Evolutionary conservation across 192 early-diverging fungal species (phyloP), one percentile per base, ranked within the genome.

Genomic region (Backusella australiensis): DNA sequence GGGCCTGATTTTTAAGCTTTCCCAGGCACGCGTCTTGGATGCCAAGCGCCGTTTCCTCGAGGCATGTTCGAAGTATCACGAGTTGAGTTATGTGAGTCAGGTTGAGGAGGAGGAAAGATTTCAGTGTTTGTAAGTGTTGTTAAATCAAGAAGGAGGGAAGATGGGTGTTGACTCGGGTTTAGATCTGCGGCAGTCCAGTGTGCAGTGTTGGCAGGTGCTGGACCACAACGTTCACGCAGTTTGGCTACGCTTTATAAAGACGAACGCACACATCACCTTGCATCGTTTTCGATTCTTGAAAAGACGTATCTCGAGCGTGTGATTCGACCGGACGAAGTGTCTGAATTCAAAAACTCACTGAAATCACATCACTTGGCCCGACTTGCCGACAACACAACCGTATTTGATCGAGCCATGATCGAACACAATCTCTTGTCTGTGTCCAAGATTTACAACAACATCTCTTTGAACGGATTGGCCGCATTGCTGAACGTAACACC

Each of bases 261-360:
- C 80, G 94, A 98, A 68, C 90, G 96, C 44, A 90, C 94, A 15
- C 89, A 94, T 19, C 89, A 94, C n/a, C 85, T 93, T 23, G 86
- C 92, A 6, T 83, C 86, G 41, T 93, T 90, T 65, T 81, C 89
- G 17, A 90, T 99, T n/a, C 78, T 99, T 53, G 94, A 96, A 77
- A 98, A 96, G 84, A 98, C 98, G 92, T 96, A 96, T 71, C 82
- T 97, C 49, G 96, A 94, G 81, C 91, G 96, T 4, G 90, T 97
- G 14, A 89, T 97, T 67, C 88, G 90, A 39, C 86, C 85, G 12
- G 79, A 85, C 9, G 95, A 98, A 82, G 93, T 97, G 14, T 91
- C 89, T 34, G 91, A 93, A 68, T 97, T 97, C 77, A 85, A 88
- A 12, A 76, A 78, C 69, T 89, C 89, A 5, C 86, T 98, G 19